These are phyloP conservation scores for Xylaria polymorpha DNA, from an alignment of 2,329 filamentous ascomycete species.

Conservation along the genomic window DNA sequence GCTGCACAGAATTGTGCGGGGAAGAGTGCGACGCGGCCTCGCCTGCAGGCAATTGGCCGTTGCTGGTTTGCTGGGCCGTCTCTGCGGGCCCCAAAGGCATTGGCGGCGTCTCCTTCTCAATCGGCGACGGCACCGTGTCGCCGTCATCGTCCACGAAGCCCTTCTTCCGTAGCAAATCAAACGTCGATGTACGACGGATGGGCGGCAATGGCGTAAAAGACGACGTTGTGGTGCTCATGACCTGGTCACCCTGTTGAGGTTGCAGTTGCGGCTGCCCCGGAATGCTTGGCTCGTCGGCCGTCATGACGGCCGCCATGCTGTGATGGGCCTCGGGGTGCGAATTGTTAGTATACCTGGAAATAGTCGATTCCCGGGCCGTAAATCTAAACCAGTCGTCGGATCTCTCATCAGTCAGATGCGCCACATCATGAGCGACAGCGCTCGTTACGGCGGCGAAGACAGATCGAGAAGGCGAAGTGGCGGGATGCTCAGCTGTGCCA, in stretches of 20 bases:
- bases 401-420: conserved; percentile 47
- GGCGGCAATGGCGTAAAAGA: conserved; percentile 70
- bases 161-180: conserved; percentile 58
- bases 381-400: conserved; percentile 52
- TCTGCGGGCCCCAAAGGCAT: conserved; percentile 40
- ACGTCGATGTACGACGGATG: conserved; percentile 68
- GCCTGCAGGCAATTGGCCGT: conserved; percentile 42
- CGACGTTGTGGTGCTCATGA: conserved; percentile 41
- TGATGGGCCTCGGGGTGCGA: conserved; percentile 41
- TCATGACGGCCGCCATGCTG: conserved; percentile 46
- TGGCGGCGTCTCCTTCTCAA: conserved; percentile 44
- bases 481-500: conserved; percentile 20
- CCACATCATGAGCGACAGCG: conserved; percentile 45
- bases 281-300: conserved; percentile 40
- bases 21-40: conserved; percentile 36
- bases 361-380: conserved; percentile 43
- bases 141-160: conserved; percentile 52
- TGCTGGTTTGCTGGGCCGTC: conserved; percentile 46
- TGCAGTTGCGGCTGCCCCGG: conserved; percentile 23
- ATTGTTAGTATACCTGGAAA: conserved; percentile 44
- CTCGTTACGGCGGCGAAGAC: conserved; percentile 40
- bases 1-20: conserved; percentile 40
- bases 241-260: conserved; percentile 8
- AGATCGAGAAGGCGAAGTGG: conserved; percentile 36
- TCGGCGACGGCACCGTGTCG: conserved; percentile 43